Base-by-base conservation (phyloP, 2,329 filamentous ascomycete species). In the Plectosphaerella cucumerina region DNA sequence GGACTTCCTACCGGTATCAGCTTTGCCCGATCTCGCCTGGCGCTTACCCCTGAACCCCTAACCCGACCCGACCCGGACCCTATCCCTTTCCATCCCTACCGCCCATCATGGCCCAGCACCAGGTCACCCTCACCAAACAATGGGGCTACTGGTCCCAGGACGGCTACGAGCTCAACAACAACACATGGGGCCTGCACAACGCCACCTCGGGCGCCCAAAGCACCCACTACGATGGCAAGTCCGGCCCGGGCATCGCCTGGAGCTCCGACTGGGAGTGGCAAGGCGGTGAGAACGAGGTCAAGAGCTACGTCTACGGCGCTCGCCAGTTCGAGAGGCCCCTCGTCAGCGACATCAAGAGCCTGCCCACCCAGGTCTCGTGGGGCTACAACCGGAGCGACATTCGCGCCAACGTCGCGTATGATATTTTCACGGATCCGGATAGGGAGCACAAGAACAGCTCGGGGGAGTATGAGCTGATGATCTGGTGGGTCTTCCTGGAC, bases 381-480 rank as follows among this genome's bases (percentile, higher is more conserved):
- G 53, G 67, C 33, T 82, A 84, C 66, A 71, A 70, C 26, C 76
- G 73, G 53, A 69, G 64, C 47, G 61, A 68, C 50, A 62, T 84
- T 46, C 68, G 80, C 33, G 79, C 80, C 48, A 75, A 86, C 59
- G 82, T 86, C 15, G 72, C 81, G 14, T 86, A 83, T 59, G 81
- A 85, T 61, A 65, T 85, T 47, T 86, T 86, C 67, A 81, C 81
- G 15, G 69, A 70, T 8, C 60, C 65, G 23, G 70, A 75, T 41
- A 56, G 56, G 17, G 53, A 62, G 22, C 63, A 63, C 44, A 52
- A 49, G 37, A 65, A 59, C 48, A 60, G 52, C 39, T 70, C 70
- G 17, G 71, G 77, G 2, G 65, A 66, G 26, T 85, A 81, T 60
- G 84, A 86, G 65, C 70, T 86, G 58, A 87, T 87, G 83, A 74